Conservation (phyloP, 192 early-diverging fungal species). For the Allomyces arbusculus region DNA sequence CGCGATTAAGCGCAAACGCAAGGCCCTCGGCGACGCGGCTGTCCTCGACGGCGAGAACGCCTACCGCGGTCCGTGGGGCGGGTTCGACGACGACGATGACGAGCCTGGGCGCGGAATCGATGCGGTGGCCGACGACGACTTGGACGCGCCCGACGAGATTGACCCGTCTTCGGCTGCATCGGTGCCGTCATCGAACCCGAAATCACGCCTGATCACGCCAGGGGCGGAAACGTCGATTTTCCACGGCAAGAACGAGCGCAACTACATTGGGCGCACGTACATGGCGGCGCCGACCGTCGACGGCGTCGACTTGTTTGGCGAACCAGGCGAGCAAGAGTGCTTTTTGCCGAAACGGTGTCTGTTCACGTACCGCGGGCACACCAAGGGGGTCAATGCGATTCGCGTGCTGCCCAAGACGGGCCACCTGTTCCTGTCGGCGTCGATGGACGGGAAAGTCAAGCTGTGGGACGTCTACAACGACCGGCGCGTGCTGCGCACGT, state of each 20-base stretch:
- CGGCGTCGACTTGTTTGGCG: constrained; percentile 48
- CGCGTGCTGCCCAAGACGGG: constrained; percentile 76
- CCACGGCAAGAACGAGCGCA: constrained; percentile 66
- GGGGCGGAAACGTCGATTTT: constrained; percentile 62
- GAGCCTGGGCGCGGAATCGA: constrained; percentile 28
- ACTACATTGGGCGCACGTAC: constrained; percentile 89
- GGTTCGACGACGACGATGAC: constrained; percentile 67
- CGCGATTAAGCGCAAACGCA: constrained; percentile 38
- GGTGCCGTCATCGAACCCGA: constrained; percentile 11
- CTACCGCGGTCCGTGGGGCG: constrained; percentile 86
- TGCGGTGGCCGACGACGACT: constrained; percentile 18
- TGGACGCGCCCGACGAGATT: background rate
- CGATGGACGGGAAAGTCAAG: constrained; percentile 93
- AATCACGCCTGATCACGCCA: constrained; percentile 18
- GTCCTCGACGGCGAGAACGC: constrained; percentile 51
- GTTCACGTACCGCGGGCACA: constrained; percentile 86
- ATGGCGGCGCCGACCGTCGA: constrained; percentile 88
- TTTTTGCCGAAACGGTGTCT: constrained; percentile 70
- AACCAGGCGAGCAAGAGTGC: constrained; percentile 52
- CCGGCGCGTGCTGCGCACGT: constrained; percentile 63
- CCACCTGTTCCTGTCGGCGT: constrained; percentile 69
- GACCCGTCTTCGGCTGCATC: constrained; percentile 10
- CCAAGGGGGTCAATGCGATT: constrained; percentile 75
- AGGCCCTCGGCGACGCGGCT: constrained; percentile 50
- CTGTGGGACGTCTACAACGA: constrained; percentile 91